Percentiles rank a stretch among this genome's conserved stretches.
Evolutionary conservation across 805 yeast genomes (phyloP).

Genomic region (Ogataea nitratoaversa): DNA sequence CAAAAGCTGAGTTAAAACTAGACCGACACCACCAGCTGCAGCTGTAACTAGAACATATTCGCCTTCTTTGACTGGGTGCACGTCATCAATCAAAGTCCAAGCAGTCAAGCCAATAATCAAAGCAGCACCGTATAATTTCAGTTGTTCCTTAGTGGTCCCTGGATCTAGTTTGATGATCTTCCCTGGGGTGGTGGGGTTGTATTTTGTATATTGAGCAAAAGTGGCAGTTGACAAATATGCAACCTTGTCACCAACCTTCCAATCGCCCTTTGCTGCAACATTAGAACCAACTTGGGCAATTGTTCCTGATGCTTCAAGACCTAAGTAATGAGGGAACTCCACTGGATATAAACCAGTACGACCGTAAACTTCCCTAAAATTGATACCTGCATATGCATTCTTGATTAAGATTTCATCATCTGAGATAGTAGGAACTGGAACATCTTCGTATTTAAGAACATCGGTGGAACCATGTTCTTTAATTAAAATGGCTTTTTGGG

Average conservation of each 20-base stretch:
- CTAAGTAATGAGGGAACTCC: conserved; percentile 56
- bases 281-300: conserved; percentile 60
- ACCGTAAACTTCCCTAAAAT: conserved; percentile 79
- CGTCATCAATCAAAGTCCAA: conserved; percentile 60
- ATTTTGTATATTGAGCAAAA: conserved; percentile 71
- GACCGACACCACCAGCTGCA: conserved; percentile 95
- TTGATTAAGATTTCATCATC: conserved; percentile 63
- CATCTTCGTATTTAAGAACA: conserved; percentile 53
- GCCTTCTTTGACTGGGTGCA: conserved; percentile 61
- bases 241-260: conserved; percentile 66
- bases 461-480: conserved; percentile 55
- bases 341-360: conserved; percentile 72
- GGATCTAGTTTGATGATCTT: conserved; percentile 47
- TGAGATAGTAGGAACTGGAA: conserved; percentile 54
- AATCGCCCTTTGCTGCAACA: conserved; percentile 38
- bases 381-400: conserved; percentile 74
- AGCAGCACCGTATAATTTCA: conserved; percentile 56
- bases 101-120: conserved; percentile 79
- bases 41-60: conserved; percentile 81
- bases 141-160: conserved; percentile 42
- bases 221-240: conserved; percentile 50
- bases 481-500: conserved; percentile 53
- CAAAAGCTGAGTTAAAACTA: conserved; percentile 62
- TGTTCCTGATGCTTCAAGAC: conserved; percentile 68
- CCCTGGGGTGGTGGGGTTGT: conserved; percentile 31